Conservation (phyloP, 371 early-diverging fungal genomes). For the Actinomortierella wolfii region DNA sequence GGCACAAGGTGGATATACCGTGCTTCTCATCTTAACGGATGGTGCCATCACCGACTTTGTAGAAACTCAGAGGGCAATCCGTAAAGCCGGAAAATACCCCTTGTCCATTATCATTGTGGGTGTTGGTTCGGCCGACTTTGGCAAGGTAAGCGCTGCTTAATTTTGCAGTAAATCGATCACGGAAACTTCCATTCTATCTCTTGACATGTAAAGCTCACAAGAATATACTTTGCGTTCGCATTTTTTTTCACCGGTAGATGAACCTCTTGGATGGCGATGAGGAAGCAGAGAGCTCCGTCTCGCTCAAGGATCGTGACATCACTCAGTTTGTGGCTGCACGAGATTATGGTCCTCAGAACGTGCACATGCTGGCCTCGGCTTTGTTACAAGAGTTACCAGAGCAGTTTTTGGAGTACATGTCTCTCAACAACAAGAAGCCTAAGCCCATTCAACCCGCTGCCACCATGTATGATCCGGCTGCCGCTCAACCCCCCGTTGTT, state of each 20-base stretch:
- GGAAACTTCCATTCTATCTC: not conserved
- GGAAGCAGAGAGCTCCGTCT: conserved; percentile 2
- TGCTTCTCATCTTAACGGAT: conserved; percentile 30
- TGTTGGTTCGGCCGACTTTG: conserved; percentile 50
- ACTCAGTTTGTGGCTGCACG: conserved; percentile 58
- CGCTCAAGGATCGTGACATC: conserved; percentile 48
- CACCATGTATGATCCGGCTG: too few species aligned
- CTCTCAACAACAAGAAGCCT: conserved; percentile 15
- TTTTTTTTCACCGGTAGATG: conserved; percentile 42
- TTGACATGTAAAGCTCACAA: not conserved
- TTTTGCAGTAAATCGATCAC: not conserved
- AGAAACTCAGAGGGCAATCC: conserved; percentile 48
- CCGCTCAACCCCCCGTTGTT: too few species aligned
- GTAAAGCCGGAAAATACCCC: conserved; percentile 48
- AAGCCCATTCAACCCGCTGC: not conserved
- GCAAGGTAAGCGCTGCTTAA: conserved; percentile 7
- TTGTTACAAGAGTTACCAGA: conserved; percentile 27
- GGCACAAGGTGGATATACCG: conserved; percentile 11
- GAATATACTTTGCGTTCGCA: not conserved
- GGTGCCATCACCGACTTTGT: conserved; percentile 34
- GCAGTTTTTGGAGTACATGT: conserved; percentile 31
- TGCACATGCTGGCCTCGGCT: conserved; percentile 13
- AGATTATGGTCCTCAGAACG: conserved; percentile 18
- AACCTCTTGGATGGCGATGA: conserved; percentile 51
- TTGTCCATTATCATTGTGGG: conserved; percentile 64